phyloP scores from a whole-genome alignment of 495 filamentous ascomycete genomes.

The Margaritispora aquatica region DNA sequence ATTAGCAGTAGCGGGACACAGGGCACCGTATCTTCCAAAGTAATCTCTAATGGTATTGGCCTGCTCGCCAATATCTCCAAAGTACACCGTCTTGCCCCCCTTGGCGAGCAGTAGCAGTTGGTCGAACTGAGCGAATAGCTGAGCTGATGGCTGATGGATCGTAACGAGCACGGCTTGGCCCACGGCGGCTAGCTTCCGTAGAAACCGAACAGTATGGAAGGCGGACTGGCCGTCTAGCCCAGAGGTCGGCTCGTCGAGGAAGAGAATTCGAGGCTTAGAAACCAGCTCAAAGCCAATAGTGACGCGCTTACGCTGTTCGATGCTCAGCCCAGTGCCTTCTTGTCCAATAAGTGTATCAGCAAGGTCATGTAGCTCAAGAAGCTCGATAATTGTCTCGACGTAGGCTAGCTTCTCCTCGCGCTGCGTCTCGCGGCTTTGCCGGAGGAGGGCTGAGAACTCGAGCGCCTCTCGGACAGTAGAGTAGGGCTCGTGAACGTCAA shows the following conservation, averaged over 20 bases:
- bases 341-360: slow-evolving; percentile 78
- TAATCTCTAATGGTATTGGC: slow-evolving; percentile 37
- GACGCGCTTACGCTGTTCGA: slow-evolving; percentile 81
- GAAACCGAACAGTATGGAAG: slow-evolving; percentile 81
- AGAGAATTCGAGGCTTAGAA: slow-evolving; percentile 76
- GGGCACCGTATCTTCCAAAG: slow-evolving; percentile 44
- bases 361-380: slow-evolving; percentile 75
- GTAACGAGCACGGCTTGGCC: slow-evolving; percentile 87
- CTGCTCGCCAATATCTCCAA: slow-evolving; percentile 59
- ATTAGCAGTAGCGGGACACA: slow-evolving; percentile 42
- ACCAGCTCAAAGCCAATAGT: slow-evolving; percentile 86
- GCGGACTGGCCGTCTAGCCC: slow-evolving; percentile 79
- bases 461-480: slow-evolving; percentile 71
- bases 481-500: slow-evolving; percentile 67
- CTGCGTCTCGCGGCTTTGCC: slow-evolving; percentile 66
- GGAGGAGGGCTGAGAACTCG: slow-evolving; percentile 73
- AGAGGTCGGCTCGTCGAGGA: slow-evolving; percentile 84
- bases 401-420: slow-evolving; percentile 72
- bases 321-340: slow-evolving; percentile 65
- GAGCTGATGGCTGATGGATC: slow-evolving; percentile 82
- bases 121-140: slow-evolving; percentile 76
- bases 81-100: slow-evolving; percentile 62
- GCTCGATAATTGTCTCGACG: slow-evolving; percentile 72
- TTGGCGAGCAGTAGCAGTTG: slow-evolving; percentile 54
- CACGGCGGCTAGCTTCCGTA: slow-evolving; percentile 71